Conservation (phyloP, 129 eudicot species). For the Cynara cardunculus region DNA sequence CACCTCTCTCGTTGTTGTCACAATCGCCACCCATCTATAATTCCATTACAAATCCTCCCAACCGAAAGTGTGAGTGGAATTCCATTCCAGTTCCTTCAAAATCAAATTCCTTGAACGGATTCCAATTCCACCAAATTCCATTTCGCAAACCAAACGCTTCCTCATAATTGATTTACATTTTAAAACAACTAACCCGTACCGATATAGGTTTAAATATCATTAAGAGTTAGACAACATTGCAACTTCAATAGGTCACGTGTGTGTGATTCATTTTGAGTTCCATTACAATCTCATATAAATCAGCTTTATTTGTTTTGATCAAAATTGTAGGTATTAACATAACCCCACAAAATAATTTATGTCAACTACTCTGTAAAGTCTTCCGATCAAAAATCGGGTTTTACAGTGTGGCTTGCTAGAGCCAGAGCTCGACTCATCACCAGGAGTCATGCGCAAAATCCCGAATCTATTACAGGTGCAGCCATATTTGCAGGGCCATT, state of each 20-base stretch:
- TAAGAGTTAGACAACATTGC: background rate
- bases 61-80: no score
- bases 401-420: background rate
- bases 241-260: background rate
- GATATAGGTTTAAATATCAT: background rate
- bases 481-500: background rate
- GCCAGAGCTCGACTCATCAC: background rate
- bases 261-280: background rate
- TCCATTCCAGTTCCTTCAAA: no score
- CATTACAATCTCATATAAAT: background rate
- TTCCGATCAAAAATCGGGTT: background rate
- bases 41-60: no score
- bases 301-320: constrained; percentile 22
- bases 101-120: no score
- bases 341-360: constrained; percentile 11
- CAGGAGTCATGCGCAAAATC: constrained; percentile 6
- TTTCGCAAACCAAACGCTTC: no score
- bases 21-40: no score
- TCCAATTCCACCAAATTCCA: no score
- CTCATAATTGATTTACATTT: no score
- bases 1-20: no score
- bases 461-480: constrained; percentile 14
- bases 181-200: background rate
- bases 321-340: constrained; percentile 16
- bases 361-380: background rate